Base-by-base conservation (phyloP, 176 grass and related monocot genomes). In the Secale cereale region DNA sequence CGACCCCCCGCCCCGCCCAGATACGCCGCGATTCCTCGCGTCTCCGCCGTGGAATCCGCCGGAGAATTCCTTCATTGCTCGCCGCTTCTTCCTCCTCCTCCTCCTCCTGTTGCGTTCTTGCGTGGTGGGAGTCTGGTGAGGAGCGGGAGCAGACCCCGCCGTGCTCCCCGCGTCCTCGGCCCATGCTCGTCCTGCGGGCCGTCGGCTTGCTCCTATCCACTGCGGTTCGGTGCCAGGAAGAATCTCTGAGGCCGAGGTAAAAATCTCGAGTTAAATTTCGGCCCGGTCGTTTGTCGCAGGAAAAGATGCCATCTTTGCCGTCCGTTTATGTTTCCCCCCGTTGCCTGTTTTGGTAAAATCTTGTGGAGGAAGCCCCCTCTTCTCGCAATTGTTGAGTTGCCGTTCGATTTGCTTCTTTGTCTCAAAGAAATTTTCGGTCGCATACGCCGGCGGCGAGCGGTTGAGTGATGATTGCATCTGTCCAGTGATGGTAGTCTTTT, bases 181-280 rank as follows among this genome's bases (percentile, higher is more conserved):
- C 29, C 89, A 87, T 83, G 88, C 66, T 27, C 40, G 33, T 61
- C 40, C 59, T 52, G 50, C 82, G 65, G 71, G 52, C 54, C 26
- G 82, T 65, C 65, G 72, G 41, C 59, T n/a, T n/a, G n/a, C n/a
- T 45, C 87, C 77, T 60, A 81, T 59, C 90, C 28, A 35, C 71
- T 66, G 41, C 65, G 48, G 59, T 20, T 40, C 57, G 74, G 57
- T 15, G 32, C 64, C 73, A 67, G 36, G 74, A 66, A 56, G 74
- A 59, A 56, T 86, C 59, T 67, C 23, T 88, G 48, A 52, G 48
- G 0, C 48, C 54, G 82, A 91, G 86, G 90, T 88, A 67, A 85
- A 85, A 33, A 4, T 54, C 72, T 71, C 3, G 3, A 11, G 15
- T 11, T 65, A 26, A 25, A n/a, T 74, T 67, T 17, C 62, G 12